phyloP scores from a whole-genome alignment of 176 grass and related monocot species.

The Musa schizocarpa region DNA sequence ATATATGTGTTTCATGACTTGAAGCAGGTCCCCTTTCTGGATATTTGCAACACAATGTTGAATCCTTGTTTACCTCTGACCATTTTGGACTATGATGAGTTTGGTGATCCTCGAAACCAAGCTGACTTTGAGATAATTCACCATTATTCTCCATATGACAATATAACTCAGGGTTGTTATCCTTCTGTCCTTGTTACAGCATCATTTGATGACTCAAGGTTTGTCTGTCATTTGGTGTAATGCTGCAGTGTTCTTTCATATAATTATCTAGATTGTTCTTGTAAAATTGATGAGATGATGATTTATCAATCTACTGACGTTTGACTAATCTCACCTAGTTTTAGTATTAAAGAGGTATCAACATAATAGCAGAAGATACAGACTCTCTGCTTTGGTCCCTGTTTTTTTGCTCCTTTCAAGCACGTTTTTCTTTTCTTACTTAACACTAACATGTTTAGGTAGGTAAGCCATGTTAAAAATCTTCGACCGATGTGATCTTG shows the following conservation, averaged over 20 bases:
- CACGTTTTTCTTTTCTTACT: too few relatives aligned
- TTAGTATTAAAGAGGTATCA: too few relatives aligned
- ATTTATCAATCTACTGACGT: not conserved
- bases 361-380: too few relatives aligned
- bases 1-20: slow-evolving; percentile 17
- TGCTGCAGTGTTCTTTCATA: not conserved
- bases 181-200: slow-evolving; percentile 62
- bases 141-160: slow-evolving; percentile 79
- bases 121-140: slow-evolving; percentile 62
- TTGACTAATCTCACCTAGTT: too few relatives aligned
- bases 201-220: slow-evolving; percentile 87
- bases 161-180: slow-evolving; percentile 62
- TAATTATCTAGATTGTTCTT: not conserved
- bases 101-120: slow-evolving; percentile 62
- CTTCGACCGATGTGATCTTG: too few relatives aligned
- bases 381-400: too few relatives aligned
- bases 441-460: too few relatives aligned
- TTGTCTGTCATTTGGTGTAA: not conserved
- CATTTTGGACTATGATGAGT: slow-evolving; percentile 88
- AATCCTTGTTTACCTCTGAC: slow-evolving; percentile 93
- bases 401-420: too few relatives aligned
- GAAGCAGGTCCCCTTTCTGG: slow-evolving; percentile 85
- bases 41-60: slow-evolving; percentile 84
- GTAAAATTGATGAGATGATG: not conserved
- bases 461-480: too few relatives aligned